Evolutionary conservation across 192 early-diverging fungal genomes (phyloP), one percentile per base, ranked within the genome.

Genomic region (Coemansia sp.): DNA sequence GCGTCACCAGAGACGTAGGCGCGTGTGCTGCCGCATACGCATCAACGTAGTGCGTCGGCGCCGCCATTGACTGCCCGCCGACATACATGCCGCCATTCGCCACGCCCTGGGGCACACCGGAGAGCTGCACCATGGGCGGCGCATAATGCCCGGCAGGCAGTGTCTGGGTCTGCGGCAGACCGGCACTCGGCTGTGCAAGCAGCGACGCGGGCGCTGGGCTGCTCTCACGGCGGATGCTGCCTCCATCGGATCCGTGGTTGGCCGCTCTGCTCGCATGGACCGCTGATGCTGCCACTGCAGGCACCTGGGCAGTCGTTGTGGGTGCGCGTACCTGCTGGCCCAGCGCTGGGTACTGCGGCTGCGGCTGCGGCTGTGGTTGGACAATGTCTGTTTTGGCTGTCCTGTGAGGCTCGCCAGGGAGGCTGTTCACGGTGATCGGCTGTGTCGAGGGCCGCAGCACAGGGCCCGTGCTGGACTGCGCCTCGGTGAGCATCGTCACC

Each of bases 401-500:
- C 11, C 27, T 29, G 15, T n/a, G 3, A 10, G 26, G 23, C 27
- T 45, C 26, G 3, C 26, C 43, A 26, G n/a, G 26, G 25, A 45
- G 43, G 17, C 43, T 45, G 27, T 15, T 24, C 13, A 28, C 15
- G 11, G 25, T 28, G 5, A 45, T n/a, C 7, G 43, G 27, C 25
- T 6, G 25, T 17, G 14, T 46, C 28, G 14, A 14, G 30, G 36
- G 40, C 14, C 10, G 53, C 38, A 10, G 43, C 43, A 45, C 26
- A 45, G 4, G n/a, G n/a, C n/a, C n/a, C n/a, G n/a, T n/a, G 2
- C 43, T 24, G 7, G 46, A 20, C 10, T 9, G 19, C 19, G 55
- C 43, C 1, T 64, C 50, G 1, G 45, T 41, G 17, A 49, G 7
- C 9, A 44, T 19, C 3, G 49, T 19, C 38, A 60, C 61, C 50